Evolutionary conservation across 2,329 filamentous ascomycete genomes (phyloP).

Genomic region (Dactylellina drechsleri): DNA sequence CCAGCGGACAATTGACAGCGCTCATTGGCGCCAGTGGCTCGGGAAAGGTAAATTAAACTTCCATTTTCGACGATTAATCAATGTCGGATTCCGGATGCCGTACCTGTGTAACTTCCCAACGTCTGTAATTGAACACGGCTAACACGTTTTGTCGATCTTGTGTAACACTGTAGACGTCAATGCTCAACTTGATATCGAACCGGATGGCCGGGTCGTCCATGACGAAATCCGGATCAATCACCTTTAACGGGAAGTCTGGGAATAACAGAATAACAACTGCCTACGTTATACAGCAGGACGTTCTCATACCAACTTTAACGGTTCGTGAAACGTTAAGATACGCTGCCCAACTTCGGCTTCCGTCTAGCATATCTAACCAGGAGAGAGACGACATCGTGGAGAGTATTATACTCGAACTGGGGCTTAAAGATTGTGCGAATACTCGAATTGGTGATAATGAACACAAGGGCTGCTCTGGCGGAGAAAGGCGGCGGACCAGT

Average conservation of each 20-base stretch:
- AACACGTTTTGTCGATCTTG: not conserved
- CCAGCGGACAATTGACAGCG: conserved; percentile 74
- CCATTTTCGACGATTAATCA: not conserved
- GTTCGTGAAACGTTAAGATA: conserved; percentile 79
- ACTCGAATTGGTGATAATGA: conserved; percentile 77
- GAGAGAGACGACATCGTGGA: conserved; percentile 75
- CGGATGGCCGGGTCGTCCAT: conserved; percentile 71
- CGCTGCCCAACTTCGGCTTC: conserved; percentile 76
- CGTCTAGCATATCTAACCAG: conserved; percentile 69
- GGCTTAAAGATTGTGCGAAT: conserved; percentile 79
- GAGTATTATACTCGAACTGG: conserved; percentile 78
- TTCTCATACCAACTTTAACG: conserved; percentile 77
- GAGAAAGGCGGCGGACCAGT: conserved; percentile 79
- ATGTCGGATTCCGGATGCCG: not conserved
- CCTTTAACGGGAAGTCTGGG: conserved; percentile 71
- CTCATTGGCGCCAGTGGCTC: conserved; percentile 80
- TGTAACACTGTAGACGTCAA: conserved; percentile 65
- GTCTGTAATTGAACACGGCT: conserved; percentile 58
- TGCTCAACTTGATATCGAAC: conserved; percentile 77
- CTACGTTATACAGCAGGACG: conserved; percentile 81
- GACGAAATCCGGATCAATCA: conserved; percentile 66
- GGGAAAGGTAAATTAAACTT: conserved; percentile 66
- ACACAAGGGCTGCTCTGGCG: conserved; percentile 80
- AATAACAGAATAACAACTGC: conserved; percentile 70
- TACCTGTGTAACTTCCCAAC: conserved; percentile 6